These are phyloP conservation scores for Fraxinus anomala DNA, from an alignment of 257 asterid genomes.

Conservation along the genomic window DNA sequence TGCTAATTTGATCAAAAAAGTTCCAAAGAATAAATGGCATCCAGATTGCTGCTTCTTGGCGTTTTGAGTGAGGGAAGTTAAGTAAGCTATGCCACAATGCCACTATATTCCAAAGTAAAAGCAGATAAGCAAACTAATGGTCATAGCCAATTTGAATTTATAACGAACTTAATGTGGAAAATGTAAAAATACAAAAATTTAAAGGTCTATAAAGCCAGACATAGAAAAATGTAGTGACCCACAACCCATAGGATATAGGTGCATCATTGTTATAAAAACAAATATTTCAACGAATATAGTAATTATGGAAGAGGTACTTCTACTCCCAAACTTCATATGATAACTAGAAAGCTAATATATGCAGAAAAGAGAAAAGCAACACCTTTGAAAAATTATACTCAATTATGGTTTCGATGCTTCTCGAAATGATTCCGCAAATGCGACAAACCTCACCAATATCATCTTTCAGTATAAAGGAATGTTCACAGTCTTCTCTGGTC, in stretches of 20 bases:
- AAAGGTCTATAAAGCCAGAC: conserved; percentile 15
- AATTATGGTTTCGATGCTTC: conserved; percentile 80
- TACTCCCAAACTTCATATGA: conserved; percentile 24
- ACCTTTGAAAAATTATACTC: conserved; percentile 93
- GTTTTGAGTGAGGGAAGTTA: not conserved
- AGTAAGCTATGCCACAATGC: conserved; percentile 15
- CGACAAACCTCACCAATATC: conserved; percentile 95
- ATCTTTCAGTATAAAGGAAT: conserved; percentile 79
- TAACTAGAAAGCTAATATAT: conserved; percentile 11
- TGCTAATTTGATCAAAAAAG: not conserved
- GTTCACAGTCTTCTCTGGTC: conserved; percentile 74
- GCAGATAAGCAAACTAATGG: too few relatives aligned
- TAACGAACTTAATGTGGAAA: too few relatives aligned
- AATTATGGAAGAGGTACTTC: conserved; percentile 16
- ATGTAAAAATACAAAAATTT: conserved; percentile 39
- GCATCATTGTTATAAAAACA: too few relatives aligned
- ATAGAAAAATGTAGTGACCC: conserved; percentile 18
- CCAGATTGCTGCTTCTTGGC: too few relatives aligned
- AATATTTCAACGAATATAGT: too few relatives aligned
- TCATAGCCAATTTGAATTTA: too few relatives aligned
- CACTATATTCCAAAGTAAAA: conserved; percentile 8
- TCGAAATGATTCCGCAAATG: conserved; percentile 81
- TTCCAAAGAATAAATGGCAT: not conserved
- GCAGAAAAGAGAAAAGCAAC: conserved; percentile 27
- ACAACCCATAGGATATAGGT: not conserved